Percentiles rank a stretch among this genome's conserved stretches.
These are phyloP conservation scores for Penicillium sp. DNA, from an alignment of 2,329 filamentous ascomycete species.

Conservation along the genomic window DNA sequence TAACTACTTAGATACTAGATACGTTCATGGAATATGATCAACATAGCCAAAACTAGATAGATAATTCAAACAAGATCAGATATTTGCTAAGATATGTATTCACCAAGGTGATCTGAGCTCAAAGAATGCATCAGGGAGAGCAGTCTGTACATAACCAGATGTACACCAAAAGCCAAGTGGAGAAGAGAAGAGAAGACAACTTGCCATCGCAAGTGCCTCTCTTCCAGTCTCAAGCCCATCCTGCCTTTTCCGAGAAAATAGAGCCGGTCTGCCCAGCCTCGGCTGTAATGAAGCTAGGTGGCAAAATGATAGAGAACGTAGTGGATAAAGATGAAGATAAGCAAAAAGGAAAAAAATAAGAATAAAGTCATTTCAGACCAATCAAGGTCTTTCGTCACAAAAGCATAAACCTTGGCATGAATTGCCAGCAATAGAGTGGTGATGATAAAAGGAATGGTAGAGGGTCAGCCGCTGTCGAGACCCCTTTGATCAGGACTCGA, in stretches of 20 bases:
- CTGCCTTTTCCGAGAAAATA: conserved; percentile 3
- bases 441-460: conserved; percentile 14
- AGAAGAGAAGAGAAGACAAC: conserved; percentile 6
- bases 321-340: conserved; percentile 1
- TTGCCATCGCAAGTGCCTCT: conserved; percentile 1
- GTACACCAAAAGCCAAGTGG: conserved; percentile 20
- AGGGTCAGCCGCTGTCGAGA: background rate
- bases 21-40: conserved; percentile 1
- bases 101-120: conserved; percentile 10
- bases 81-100: conserved; percentile 19
- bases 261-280: conserved; percentile 6
- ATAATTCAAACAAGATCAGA: conserved; percentile 1
- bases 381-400: conserved; percentile 25
- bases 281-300: background rate
- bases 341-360: conserved; percentile 5
- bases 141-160: conserved; percentile 28
- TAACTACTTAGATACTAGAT: background rate
- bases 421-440: conserved; percentile 11
- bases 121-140: conserved; percentile 4
- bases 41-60: conserved; percentile 6
- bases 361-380: conserved; percentile 25
- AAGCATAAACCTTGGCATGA: conserved; percentile 9
- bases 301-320: conserved; percentile 5
- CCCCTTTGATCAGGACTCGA: background rate
- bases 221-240: conserved; percentile 4